Evolutionary conservation across 345 rosid genomes (phyloP), one percentile per base, ranked within the genome.

Genomic region (Anacardium occidentale): DNA sequence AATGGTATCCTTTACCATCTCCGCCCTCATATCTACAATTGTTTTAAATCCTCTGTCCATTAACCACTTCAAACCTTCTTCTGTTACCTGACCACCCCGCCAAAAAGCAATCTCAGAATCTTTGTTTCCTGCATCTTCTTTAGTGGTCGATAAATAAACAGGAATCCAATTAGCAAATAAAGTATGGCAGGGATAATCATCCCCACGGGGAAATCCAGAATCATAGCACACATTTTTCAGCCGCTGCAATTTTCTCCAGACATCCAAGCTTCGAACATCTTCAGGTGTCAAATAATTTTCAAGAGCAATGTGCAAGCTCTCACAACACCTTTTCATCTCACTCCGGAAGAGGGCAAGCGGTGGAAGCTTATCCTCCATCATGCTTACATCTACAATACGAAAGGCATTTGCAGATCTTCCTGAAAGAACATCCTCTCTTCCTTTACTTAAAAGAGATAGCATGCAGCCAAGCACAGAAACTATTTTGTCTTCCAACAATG

Each of bases 251-350:
- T 90, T 92, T 86, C 93, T 88, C 98, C 98, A 92, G 5, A 94
- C 89, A 69, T 83, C 73, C 37, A 83, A 77, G 77, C 88, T 88
- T 72, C 88, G 87, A 64, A 71, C 81, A 82, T 90, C 97, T 64
- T 84, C 90, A 0, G 88, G 88, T n/a, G 86, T 85, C 86, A 94
- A 83, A 69, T 85, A 89, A 60, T 89, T 84, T 85, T 92, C 90
- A 64, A 94, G 97, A 52, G 98, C 98, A 72, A 92, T 79, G 75
- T 94, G 98, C 78, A 94, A 84, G 81, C 96, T 90, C 83, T 94
- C 98, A 18, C 97, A 87, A 53, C 98, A 94, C 70, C 96, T 89
- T 82, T 94, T 94, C 98, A 94, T 92, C 84, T 92, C 98, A 74
- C 87, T 76, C 79, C 98, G 84, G 79, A 94, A 92, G 78, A 88